Conservation (phyloP, 2,329 filamentous ascomycete genomes). For the Dothistroma pini region DNA sequence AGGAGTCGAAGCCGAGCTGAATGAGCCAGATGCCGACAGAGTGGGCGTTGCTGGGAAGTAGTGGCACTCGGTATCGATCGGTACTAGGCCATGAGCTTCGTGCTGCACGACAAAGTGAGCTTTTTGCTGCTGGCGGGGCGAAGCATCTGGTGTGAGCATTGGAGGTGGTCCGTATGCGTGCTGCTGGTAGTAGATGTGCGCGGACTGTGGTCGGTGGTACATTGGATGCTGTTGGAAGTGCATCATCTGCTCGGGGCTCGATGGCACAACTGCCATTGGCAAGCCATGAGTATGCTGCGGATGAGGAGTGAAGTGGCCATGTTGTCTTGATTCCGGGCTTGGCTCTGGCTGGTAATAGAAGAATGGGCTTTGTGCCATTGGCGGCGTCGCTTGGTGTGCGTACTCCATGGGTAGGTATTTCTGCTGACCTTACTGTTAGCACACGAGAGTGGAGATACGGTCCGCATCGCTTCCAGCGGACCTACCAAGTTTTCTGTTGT, state of each 20-base stretch:
- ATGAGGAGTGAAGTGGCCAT: conserved; percentile 64
- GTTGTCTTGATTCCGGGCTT: conserved; percentile 66
- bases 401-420: conserved; percentile 33
- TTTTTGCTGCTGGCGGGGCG: conserved; percentile 72
- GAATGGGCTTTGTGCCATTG: conserved; percentile 68
- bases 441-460: conserved; percentile 16
- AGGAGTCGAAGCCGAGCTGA: conserved; percentile 82
- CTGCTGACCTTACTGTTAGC: conserved; percentile 23
- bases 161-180: conserved; percentile 54
- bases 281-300: conserved; percentile 49
- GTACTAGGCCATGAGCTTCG: conserved; percentile 35
- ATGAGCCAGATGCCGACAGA: conserved; percentile 79
- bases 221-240: conserved; percentile 55
- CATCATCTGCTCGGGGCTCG: conserved; percentile 45
- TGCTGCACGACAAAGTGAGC: conserved; percentile 64
- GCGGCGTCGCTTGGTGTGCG: conserved; percentile 46
- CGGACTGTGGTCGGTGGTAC: conserved; percentile 35
- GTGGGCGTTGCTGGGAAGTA: conserved; percentile 84
- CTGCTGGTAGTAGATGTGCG: conserved; percentile 37
- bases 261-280: conserved; percentile 43
- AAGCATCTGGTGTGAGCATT: conserved; percentile 70
- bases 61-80: conserved; percentile 69
- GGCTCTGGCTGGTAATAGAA: conserved; percentile 84
- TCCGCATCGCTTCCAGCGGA: conserved; percentile 17
- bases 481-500: conserved; percentile 17